Conservation (phyloP, 768 basidiomycete species). For the Termitomyces titanicus region DNA sequence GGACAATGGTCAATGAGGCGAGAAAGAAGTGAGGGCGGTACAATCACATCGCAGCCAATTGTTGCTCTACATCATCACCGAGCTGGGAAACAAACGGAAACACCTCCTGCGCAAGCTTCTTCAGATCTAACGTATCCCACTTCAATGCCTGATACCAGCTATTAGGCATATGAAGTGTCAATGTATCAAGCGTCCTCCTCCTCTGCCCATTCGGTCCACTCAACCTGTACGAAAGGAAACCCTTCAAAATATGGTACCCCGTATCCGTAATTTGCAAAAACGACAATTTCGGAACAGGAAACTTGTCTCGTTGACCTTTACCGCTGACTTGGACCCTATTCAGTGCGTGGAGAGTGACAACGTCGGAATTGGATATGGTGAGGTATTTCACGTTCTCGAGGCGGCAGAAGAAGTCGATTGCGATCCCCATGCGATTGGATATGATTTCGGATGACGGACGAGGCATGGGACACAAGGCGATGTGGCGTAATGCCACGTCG, state of each 20-base stretch:
- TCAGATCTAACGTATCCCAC: background rate
- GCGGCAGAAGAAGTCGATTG: conserved; percentile 5
- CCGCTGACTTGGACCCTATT: background rate
- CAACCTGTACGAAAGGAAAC: background rate
- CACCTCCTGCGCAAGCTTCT: background rate
- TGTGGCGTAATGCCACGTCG: background rate
- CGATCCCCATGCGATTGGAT: background rate
- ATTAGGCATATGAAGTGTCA: background rate
- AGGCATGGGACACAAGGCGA: background rate
- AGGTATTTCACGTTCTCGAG: background rate
- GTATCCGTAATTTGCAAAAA: background rate
- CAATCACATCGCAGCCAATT: background rate
- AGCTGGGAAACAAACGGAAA: background rate
- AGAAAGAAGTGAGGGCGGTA: background rate
- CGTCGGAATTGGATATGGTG: background rate
- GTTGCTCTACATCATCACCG: background rate
- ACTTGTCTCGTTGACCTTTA: background rate
- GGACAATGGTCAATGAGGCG: background rate
- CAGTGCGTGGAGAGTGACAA: conserved; percentile 1
- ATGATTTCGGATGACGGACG: background rate
- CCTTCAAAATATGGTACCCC: background rate
- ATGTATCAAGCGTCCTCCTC: background rate
- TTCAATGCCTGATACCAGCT: background rate
- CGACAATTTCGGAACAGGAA: background rate
- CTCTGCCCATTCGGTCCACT: background rate